These are phyloP conservation scores for Lathyrus aphaca DNA, from an alignment of 306 rosid species.

Conservation along the genomic window DNA sequence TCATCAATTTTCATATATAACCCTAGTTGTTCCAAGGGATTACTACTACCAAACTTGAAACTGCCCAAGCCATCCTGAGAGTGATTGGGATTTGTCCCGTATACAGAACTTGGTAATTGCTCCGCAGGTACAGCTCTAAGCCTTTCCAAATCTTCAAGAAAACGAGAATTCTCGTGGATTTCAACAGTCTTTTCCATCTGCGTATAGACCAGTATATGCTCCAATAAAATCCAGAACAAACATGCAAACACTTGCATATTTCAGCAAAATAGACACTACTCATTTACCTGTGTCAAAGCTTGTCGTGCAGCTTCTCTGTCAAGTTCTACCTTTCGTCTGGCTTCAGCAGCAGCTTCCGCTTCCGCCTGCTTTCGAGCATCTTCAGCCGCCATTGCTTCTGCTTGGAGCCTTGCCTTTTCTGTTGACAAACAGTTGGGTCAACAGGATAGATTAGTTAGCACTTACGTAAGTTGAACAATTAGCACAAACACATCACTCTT, in stretches of 20 bases:
- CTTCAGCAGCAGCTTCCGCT: conserved; percentile 83
- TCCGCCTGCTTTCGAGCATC: conserved; percentile 72
- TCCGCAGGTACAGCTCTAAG: conserved; percentile 66
- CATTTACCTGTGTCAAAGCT: conserved; percentile 72
- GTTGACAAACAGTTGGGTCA: conserved; percentile 36
- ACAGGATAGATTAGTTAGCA: conserved; percentile 10
- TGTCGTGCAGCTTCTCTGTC: conserved; percentile 91
- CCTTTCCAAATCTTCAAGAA: conserved; percentile 81
- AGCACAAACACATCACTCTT: conserved; percentile 18
- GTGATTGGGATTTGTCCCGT: conserved; percentile 73
- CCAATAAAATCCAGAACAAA: conserved; percentile 38
- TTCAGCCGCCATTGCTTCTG: conserved; percentile 90
- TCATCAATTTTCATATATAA: conserved; percentile 77
- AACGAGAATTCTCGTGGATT: conserved; percentile 75
- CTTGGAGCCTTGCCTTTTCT: conserved; percentile 84
- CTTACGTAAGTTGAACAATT: conserved; percentile 16
- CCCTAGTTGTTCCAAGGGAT: conserved; percentile 80
- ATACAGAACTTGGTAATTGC: conserved; percentile 64
- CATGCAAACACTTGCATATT: not conserved
- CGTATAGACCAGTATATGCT: conserved; percentile 37
- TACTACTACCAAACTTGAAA: conserved; percentile 69
- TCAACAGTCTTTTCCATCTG: conserved; percentile 91
- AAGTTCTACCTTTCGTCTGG: conserved; percentile 75
- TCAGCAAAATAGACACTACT: conserved; percentile 20
- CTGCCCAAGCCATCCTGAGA: conserved; percentile 70